These are phyloP conservation scores for Phytophthora chlamydospora DNA, from an alignment of 352 stramenopile genomes.

Conservation along the genomic window DNA sequence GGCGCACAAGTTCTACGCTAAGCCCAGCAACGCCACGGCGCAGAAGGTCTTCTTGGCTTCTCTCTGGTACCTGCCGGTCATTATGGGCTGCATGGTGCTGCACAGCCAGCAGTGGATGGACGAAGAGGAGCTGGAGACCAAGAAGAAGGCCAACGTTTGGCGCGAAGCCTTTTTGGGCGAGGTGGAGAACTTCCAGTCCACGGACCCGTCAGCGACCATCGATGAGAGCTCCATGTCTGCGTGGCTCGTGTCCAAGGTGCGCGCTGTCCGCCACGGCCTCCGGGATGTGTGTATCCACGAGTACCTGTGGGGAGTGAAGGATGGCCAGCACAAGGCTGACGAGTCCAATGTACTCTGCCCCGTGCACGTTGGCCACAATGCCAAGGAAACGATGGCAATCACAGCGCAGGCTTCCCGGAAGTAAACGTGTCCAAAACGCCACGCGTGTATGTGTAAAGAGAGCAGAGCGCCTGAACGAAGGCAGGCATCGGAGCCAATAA, in stretches of 20 bases:
- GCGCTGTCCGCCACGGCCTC: slow-evolving; percentile 63
- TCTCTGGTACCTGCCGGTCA: slow-evolving; percentile 98
- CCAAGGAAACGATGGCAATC: slow-evolving; percentile 74
- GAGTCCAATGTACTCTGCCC: slow-evolving; percentile 81
- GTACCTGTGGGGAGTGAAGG: slow-evolving; percentile 82
- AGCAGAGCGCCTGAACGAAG: slow-evolving; percentile 5
- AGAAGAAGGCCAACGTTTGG: slow-evolving; percentile 64
- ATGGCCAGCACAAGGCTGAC: slow-evolving; percentile 71
- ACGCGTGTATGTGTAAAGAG: slow-evolving; percentile 33
- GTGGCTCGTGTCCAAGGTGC: slow-evolving; percentile 71
- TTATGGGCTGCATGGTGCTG: slow-evolving; percentile 98
- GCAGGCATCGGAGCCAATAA: slow-evolving; percentile 17
- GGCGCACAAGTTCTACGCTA: slow-evolving; percentile 94
- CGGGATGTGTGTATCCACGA: slow-evolving; percentile 88
- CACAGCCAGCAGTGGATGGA: slow-evolving; percentile 94
- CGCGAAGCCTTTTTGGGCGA: slow-evolving; percentile 78
- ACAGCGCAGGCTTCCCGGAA: slow-evolving; percentile 53
- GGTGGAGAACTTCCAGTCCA: slow-evolving; percentile 65
- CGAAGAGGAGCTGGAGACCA: slow-evolving; percentile 67
- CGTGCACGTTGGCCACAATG: slow-evolving; percentile 70
- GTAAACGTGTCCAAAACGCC: slow-evolving; percentile 24
- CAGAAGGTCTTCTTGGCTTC: slow-evolving; percentile 97
- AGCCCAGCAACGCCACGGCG: slow-evolving; percentile 95
- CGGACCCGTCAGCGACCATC: slow-evolving; percentile 36
- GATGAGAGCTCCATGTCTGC: slow-evolving; percentile 67